A percentile compares a stretch with the other conserved stretches of the same genome.
phyloP scores from a whole-genome alignment of 257 asterid genomes.

The Solanum gandarillasii region DNA sequence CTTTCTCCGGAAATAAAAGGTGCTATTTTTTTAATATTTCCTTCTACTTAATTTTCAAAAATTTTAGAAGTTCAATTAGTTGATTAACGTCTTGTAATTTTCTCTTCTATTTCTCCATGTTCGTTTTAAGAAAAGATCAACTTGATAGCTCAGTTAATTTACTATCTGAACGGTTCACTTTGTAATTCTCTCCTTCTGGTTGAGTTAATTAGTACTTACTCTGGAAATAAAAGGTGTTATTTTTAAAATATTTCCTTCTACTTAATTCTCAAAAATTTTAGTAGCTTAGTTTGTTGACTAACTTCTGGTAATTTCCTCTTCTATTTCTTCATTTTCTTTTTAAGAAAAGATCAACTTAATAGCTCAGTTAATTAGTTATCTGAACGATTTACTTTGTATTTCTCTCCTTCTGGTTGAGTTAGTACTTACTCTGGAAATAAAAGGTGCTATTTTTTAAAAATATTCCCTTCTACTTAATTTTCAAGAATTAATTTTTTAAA shows the following conservation, averaged over 20 bases:
- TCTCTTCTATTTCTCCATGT: no score
- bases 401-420: neutral
- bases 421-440: no score
- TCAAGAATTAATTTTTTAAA: no score
- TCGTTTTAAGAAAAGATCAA: no score
- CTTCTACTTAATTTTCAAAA: accelerated
- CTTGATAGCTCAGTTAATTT: neutral
- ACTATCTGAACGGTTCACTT: neutral
- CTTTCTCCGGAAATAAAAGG: constrained; percentile 67
- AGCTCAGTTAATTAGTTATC: neutral
- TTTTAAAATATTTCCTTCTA: no score
- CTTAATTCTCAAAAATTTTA: accelerated
- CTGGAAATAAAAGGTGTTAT: neutral
- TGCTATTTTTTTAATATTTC: neutral
- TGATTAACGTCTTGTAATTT: no score
- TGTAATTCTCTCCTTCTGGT: neutral
- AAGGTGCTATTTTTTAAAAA: neutral
- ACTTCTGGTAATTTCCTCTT: no score
- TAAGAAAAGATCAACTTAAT: neutral
- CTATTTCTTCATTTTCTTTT: accelerated
- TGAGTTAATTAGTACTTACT: no score
- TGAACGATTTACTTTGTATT: neutral
- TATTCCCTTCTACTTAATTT: no score
- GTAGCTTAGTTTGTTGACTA: accelerated
- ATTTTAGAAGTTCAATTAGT: accelerated